Base-by-base conservation (phyloP, 768 basidiomycete genomes). In the Suillus subalutaceus region DNA sequence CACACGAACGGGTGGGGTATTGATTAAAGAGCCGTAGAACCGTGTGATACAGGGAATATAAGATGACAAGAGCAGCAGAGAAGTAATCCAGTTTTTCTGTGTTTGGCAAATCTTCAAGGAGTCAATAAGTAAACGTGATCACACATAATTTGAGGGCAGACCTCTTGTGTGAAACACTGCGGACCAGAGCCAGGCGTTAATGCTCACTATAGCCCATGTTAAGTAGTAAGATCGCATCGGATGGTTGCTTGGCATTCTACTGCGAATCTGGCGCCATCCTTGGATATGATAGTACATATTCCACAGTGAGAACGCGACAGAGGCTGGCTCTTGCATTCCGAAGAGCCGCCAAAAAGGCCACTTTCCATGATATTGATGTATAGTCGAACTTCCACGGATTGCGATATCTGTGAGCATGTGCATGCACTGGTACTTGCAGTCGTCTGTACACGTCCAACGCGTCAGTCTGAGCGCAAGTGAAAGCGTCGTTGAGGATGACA, bases 21-120 rank as follows among this genome's bases (percentile, higher is more conserved):
- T 96, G 79, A 70, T 91, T 88, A 72, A 90, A 90, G 20, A 92
- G 75, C 5, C 97, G 92, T 57, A 95, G 80, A 70, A 88, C 82
- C 32, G 91, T 86, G 75, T 86, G 88, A 77, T 93, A 96, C 5
- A 99, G 81, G 2, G 91, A 90, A 69, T 86, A 92, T 32, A 96
- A 75, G 69, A 97, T 96, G 15, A 91, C 89, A 10, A 91, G 78
- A 0, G 91, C 95, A 6, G 97, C 97, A 4, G 94, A 94, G 76
- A 98, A 97, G 77, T 99, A 99, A 73, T 99, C 97, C 73, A 96
- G 65, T 69, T 90, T 92, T 77, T 99, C 97, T 2, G 96, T 99
- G 32, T 80, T 74, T 2, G 91, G 88, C 6, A 87, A 80, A 79
- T 99, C 97, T 94, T 70, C 26, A 65, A n/a, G 26, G 6, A 62